Percentiles rank a stretch among this genome's conserved stretches.
Conservation (phyloP, 1,284 basidiomycete species). For the Marasmius sp. region DNA sequence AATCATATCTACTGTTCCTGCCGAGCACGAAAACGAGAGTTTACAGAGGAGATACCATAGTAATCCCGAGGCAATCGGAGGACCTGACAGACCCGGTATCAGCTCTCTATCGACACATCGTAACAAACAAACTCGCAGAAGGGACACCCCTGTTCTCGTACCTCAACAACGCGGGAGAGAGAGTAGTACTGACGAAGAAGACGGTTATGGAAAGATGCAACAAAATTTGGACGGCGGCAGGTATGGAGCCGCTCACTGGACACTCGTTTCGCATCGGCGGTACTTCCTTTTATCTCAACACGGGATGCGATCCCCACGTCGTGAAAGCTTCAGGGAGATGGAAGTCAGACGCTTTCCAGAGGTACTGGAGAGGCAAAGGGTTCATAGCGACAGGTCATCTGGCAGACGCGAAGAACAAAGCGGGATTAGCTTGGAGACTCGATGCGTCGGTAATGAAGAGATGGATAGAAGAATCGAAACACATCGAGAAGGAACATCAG, state of each 20-base stretch:
- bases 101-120: background rate
- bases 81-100: background rate
- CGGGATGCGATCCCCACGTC: background rate
- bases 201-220: background rate
- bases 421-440: too few species aligned
- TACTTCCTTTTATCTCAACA: background rate
- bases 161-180: background rate
- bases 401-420: too few species aligned
- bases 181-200: background rate
- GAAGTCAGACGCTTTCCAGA: background rate
- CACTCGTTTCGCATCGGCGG: slow-evolving; percentile 1
- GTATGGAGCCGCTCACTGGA: too few species aligned
- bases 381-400: background rate
- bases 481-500: too few species aligned
- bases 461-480: too few species aligned
- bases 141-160: background rate
- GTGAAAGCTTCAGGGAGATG: background rate
- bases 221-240: too few species aligned
- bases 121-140: too few species aligned
- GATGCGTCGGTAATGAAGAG: too few species aligned
- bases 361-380: background rate
- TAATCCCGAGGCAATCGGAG: background rate
- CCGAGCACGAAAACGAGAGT: background rate
- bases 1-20: background rate
- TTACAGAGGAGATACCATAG: background rate